Evolutionary conservation across 2,329 filamentous ascomycete genomes (phyloP).

Genomic region (Fusarium sp.): DNA sequence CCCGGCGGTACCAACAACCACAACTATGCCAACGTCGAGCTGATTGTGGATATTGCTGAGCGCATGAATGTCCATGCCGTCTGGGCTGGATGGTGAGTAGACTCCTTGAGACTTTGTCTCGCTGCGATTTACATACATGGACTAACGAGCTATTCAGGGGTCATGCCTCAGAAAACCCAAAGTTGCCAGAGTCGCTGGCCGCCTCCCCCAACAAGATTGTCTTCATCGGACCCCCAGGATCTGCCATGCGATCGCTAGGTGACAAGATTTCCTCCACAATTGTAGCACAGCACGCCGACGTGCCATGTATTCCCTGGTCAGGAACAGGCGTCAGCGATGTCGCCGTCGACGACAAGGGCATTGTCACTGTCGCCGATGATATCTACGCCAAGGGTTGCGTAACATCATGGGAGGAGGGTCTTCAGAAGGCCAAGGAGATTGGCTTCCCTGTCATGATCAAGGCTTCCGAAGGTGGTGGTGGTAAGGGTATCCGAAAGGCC

Average conservation of each 20-base stretch:
- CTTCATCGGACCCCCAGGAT: conserved; percentile 97
- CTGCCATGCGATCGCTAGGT: conserved; percentile 97
- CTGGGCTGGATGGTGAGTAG: conserved; percentile 93
- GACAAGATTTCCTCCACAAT: conserved; percentile 99
- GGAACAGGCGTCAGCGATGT: conserved; percentile 91
- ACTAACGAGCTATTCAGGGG: conserved; percentile 72
- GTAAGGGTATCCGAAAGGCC: conserved; percentile 99
- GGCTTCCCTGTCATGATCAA: conserved; percentile 99
- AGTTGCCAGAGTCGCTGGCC: conserved; percentile 93
- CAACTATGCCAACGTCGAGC: conserved; percentile 99
- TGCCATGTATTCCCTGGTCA: conserved; percentile 99
- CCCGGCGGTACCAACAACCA: conserved; percentile 99
- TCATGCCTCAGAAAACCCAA: conserved; percentile 98
- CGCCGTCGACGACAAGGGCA: conserved; percentile 80
- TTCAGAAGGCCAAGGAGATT: conserved; percentile 87
- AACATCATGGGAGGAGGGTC: conserved; percentile 87
- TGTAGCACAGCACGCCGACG: conserved; percentile 94
- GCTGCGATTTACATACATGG: conserved; percentile 7
- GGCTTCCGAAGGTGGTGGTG: conserved; percentile 98
- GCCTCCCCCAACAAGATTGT: conserved; percentile 98
- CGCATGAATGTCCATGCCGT: conserved; percentile 98
- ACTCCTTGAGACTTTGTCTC: not conserved
- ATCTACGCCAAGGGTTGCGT: conserved; percentile 94
- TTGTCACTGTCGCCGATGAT: conserved; percentile 90
- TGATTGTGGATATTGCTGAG: conserved; percentile 98